phyloP scores from a whole-genome alignment of 768 basidiomycete genomes.

The Boletellus ananiceps region DNA sequence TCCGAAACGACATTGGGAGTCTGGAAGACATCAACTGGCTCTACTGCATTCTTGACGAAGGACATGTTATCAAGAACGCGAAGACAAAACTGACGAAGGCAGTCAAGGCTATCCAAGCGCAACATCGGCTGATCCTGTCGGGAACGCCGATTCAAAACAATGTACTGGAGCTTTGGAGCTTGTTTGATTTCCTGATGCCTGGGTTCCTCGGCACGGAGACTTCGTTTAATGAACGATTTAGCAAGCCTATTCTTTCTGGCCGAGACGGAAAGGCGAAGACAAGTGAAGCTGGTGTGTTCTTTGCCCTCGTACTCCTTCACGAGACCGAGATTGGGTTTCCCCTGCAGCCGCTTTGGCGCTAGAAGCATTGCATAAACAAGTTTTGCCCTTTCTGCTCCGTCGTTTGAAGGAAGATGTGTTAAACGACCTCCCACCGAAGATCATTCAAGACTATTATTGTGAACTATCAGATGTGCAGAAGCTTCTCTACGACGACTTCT shows the following conservation, averaged over 20 bases:
- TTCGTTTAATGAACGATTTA: conserved; percentile 92
- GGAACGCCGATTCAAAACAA: conserved; percentile 99
- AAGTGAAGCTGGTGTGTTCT: conserved; percentile 79
- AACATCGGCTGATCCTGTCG: conserved; percentile 91
- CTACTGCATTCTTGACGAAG: conserved; percentile 96
- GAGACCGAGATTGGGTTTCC: not conserved
- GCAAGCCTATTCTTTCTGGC: conserved; percentile 92
- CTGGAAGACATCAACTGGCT: conserved; percentile 79
- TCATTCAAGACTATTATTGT: conserved; percentile 99
- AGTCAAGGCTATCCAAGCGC: conserved; percentile 83
- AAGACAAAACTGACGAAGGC: conserved; percentile 98
- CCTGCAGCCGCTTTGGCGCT: conserved; percentile 81
- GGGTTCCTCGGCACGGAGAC: conserved; percentile 96
- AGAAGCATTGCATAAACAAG: conserved; percentile 97
- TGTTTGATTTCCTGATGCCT: conserved; percentile 99
- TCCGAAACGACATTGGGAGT: conserved; percentile 85
- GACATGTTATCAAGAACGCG: conserved; percentile 97
- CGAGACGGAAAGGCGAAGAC: conserved; percentile 94
- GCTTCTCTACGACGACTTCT: conserved; percentile 90
- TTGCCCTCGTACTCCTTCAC: not conserved
- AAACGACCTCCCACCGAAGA: conserved; percentile 94
- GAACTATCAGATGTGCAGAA: conserved; percentile 95
- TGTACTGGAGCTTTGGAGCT: conserved; percentile 94
- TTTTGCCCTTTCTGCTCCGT: conserved; percentile 94
- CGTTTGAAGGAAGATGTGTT: conserved; percentile 97